Evolutionary conservation across 2,329 filamentous ascomycete genomes (phyloP).

Genomic region (Colletotrichum paranaense): DNA sequence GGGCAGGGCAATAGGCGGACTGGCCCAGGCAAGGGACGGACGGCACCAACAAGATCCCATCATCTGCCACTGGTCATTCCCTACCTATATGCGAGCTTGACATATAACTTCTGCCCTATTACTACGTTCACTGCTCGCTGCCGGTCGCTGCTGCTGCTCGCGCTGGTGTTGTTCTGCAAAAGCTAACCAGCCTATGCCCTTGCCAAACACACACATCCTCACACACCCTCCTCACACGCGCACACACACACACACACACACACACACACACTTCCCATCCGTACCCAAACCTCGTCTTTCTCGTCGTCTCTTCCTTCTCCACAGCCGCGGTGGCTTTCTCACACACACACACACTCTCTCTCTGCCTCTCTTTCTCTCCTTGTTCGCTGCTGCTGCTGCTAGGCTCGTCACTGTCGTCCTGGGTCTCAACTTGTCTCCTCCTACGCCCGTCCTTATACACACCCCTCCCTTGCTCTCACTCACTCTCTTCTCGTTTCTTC

Average conservation of each 20-base stretch:
- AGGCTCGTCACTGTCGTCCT: constrained; percentile 14
- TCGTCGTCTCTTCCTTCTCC: constrained; percentile 34
- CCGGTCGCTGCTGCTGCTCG: constrained; percentile 9
- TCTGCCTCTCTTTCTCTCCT: constrained; percentile 11
- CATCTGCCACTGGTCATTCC: constrained; percentile 19
- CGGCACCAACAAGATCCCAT: constrained; percentile 32
- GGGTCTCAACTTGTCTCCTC: constrained; percentile 20
- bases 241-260: constrained; percentile 1
- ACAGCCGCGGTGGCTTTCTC: constrained; percentile 22
- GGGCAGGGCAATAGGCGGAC: constrained; percentile 29
- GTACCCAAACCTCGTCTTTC: constrained; percentile 13
- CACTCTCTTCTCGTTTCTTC: constrained; percentile 32
- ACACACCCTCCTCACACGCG: constrained; percentile 5
- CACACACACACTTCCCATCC: constrained; percentile 12
- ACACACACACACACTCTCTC: constrained; percentile 7
- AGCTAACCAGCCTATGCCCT: constrained; percentile 30
- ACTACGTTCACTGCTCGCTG: constrained; percentile 20
- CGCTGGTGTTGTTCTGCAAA: constrained; percentile 15
- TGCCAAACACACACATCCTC: constrained; percentile 27
- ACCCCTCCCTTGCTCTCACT: constrained; percentile 24
- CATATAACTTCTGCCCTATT: constrained; percentile 35
- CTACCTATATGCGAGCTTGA: constrained; percentile 33
- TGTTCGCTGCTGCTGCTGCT: background rate
- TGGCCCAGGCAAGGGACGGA: constrained; percentile 30
- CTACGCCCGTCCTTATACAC: constrained; percentile 30